Conservation (phyloP, 805 yeast species). For the Metschnikowia hibisci region DNA sequence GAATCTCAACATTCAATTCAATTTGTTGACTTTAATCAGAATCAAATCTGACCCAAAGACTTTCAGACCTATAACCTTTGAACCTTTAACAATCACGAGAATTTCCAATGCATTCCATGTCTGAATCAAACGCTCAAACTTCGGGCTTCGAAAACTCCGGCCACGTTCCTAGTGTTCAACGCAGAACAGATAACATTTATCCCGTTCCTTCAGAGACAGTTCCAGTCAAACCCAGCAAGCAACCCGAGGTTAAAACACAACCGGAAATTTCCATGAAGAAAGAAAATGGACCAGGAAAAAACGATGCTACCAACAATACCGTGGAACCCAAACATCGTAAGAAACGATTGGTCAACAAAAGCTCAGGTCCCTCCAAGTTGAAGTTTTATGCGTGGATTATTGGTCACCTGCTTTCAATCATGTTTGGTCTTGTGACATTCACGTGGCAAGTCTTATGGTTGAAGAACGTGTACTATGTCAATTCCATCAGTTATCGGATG, state of each 20-base stretch:
- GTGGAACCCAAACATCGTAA: slow-evolving; percentile 17
- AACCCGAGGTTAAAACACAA: slow-evolving; percentile 4
- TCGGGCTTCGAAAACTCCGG: slow-evolving; percentile 3
- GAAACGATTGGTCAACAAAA: slow-evolving; percentile 30
- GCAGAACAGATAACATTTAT: slow-evolving; percentile 2
- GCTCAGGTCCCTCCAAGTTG: slow-evolving; percentile 31
- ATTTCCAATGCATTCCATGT: not conserved
- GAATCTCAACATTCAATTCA: too few species aligned
- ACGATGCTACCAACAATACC: slow-evolving; percentile 12
- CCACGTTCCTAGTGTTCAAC: slow-evolving; percentile 4
- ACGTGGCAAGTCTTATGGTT: slow-evolving; percentile 38
- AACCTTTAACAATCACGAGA: too few species aligned
- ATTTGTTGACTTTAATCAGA: too few species aligned
- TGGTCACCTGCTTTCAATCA: slow-evolving; percentile 49
- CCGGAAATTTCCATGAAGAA: not conserved
- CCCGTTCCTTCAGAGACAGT: slow-evolving; percentile 2
- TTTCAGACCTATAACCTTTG: too few species aligned
- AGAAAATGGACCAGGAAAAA: not conserved
- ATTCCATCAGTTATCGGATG: slow-evolving; percentile 51
- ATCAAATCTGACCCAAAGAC: too few species aligned
- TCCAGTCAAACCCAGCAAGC: slow-evolving; percentile 3
- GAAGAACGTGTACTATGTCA: slow-evolving; percentile 38
- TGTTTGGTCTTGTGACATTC: slow-evolving; percentile 40
- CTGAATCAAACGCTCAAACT: not conserved
- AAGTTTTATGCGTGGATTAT: slow-evolving; percentile 51